phyloP scores from a whole-genome alignment of 306 rosid species.

The Crotalaria pallida region DNA sequence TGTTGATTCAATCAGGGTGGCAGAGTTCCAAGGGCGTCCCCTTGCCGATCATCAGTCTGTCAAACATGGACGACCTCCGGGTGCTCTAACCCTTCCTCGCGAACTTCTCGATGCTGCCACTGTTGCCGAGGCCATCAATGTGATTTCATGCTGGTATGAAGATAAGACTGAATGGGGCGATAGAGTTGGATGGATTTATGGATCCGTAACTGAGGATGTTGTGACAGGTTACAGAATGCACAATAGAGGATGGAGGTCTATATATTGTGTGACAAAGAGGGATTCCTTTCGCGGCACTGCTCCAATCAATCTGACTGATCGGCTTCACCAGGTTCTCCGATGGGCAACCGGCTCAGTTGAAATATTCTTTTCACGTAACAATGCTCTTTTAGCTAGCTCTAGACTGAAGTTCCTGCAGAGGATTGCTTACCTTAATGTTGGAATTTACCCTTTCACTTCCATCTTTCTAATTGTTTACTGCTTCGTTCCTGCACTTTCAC shows the following conservation, averaged over 20 bases:
- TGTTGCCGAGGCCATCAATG: slow-evolving; percentile 66
- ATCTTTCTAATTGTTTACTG: slow-evolving; percentile 71
- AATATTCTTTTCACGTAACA: slow-evolving; percentile 76
- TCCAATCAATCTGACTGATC: slow-evolving; percentile 70
- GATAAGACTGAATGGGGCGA: slow-evolving; percentile 80
- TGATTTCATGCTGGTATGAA: slow-evolving; percentile 74
- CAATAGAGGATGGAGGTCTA: slow-evolving; percentile 73
- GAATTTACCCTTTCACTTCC: slow-evolving; percentile 78
- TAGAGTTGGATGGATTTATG: slow-evolving; percentile 75
- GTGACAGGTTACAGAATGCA: slow-evolving; percentile 84
- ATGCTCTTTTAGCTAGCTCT: slow-evolving; percentile 55
- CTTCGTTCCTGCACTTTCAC: slow-evolving; percentile 80
- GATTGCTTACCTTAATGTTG: slow-evolving; percentile 71
- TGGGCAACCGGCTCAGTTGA: slow-evolving; percentile 93
- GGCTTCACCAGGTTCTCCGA: slow-evolving; percentile 76
- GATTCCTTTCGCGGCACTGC: slow-evolving; percentile 82
- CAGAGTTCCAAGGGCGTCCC: slow-evolving; percentile 75
- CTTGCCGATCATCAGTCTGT: slow-evolving; percentile 63
- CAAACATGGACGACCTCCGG: slow-evolving; percentile 56
- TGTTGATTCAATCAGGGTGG: slow-evolving; percentile 54
- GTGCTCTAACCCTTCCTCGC: slow-evolving; percentile 56
- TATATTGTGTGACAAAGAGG: slow-evolving; percentile 70
- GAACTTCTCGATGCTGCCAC: slow-evolving; percentile 53
- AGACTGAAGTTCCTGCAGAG: slow-evolving; percentile 58
- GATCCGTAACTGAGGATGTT: slow-evolving; percentile 79